phyloP scores from a whole-genome alignment of 257 asterid genomes.

The Eustoma russellianum region DNA sequence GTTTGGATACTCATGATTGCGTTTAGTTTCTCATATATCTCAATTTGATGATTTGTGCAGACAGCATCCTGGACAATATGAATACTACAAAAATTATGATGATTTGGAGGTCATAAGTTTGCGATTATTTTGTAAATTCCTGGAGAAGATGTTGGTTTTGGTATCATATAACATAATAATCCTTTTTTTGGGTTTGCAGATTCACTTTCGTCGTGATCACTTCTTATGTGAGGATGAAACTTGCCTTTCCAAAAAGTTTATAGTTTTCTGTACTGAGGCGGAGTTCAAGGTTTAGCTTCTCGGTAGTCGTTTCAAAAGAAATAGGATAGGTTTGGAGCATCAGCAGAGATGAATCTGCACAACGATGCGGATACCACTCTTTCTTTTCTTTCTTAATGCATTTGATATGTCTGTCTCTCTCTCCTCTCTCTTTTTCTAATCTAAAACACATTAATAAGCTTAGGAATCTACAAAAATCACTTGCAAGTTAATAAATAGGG shows the following conservation, averaged over 20 bases:
- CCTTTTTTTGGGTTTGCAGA: slow-evolving; percentile 30
- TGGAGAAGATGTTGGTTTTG: background rate
- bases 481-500: too few species aligned
- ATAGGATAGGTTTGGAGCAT: too few species aligned
- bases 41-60: slow-evolving; percentile 25
- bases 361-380: too few species aligned
- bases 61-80: slow-evolving; percentile 92
- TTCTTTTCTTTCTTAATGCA: too few species aligned
- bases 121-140: slow-evolving; percentile 6
- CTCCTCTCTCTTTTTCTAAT: too few species aligned
- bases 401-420: too few species aligned
- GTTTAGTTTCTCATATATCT: background rate
- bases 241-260: slow-evolving; percentile 82
- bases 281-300: slow-evolving; percentile 69
- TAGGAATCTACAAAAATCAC: too few species aligned
- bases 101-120: slow-evolving; percentile 65
- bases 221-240: slow-evolving; percentile 85
- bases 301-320: too few species aligned
- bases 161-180: background rate
- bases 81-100: slow-evolving; percentile 83
- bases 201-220: slow-evolving; percentile 77
- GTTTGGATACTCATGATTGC: background rate
- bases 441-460: too few species aligned
- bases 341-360: too few species aligned
- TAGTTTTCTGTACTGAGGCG: slow-evolving; percentile 69